Conservation (phyloP, 2,329 filamentous ascomycete genomes). For the Xylariales sp. region DNA sequence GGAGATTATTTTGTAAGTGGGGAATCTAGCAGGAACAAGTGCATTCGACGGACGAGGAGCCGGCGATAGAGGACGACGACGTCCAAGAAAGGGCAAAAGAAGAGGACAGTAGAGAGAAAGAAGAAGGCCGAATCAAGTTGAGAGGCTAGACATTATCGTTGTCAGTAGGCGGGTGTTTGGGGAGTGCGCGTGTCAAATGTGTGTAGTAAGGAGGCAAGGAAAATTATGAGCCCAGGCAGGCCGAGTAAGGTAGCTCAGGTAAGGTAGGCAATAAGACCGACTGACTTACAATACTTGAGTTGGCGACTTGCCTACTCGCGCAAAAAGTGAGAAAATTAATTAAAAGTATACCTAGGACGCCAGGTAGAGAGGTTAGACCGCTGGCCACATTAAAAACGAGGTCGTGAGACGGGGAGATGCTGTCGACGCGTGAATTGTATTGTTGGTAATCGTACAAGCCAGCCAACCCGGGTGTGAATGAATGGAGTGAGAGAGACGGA, state of each 20-base stretch:
- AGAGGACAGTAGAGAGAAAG: constrained; percentile 12
- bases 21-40: constrained; percentile 37
- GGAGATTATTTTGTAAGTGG: constrained; percentile 52
- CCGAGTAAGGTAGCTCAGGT: neutral
- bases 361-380: constrained; percentile 3
- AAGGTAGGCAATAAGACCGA: constrained; percentile 1
- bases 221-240: constrained; percentile 28
- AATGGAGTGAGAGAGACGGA: neutral
- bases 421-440: neutral
- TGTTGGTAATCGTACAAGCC: neutral
- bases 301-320: too few species aligned
- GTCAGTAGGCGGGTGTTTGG: constrained; percentile 22
- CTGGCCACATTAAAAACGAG: neutral
- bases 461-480: neutral
- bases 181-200: constrained; percentile 21
- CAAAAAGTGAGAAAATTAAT: constrained; percentile 11
- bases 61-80: constrained; percentile 22
- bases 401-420: constrained; percentile 1
- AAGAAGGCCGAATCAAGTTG: constrained; percentile 9
- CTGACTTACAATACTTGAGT: constrained; percentile 18
- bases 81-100: constrained; percentile 23
- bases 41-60: constrained; percentile 30
- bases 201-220: constrained; percentile 32
- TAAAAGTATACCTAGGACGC: neutral
- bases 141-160: constrained; percentile 17